These are phyloP conservation scores for Marasmius fiardii DNA, from an alignment of 1,284 basidiomycete genomes.

Conservation along the genomic window DNA sequence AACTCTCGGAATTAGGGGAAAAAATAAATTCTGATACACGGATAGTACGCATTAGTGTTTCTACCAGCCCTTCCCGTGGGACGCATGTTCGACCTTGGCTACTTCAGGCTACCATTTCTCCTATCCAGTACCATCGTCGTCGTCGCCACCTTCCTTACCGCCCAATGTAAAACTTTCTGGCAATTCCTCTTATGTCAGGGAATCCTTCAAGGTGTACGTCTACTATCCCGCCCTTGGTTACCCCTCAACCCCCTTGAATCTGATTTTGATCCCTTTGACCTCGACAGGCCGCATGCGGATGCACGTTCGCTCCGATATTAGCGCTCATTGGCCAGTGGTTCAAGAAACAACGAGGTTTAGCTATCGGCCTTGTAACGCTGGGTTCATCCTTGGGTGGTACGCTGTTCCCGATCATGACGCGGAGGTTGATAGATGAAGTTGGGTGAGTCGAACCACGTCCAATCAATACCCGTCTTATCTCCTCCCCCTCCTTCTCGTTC, in stretches of 20 bases:
- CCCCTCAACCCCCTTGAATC: neutral
- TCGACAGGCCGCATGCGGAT: neutral
- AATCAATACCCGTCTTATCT: no score
- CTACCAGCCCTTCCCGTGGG: slow-evolving; percentile 24
- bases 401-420: slow-evolving; percentile 35
- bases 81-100: slow-evolving; percentile 39
- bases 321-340: slow-evolving; percentile 40
- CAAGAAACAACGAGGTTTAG: slow-evolving; percentile 31
- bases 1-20: neutral
- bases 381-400: slow-evolving; percentile 40
- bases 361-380: slow-evolving; percentile 33
- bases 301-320: neutral
- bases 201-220: slow-evolving; percentile 34
- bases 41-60: slow-evolving; percentile 43
- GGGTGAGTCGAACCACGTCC: slow-evolving; percentile 28
- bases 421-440: slow-evolving; percentile 31
- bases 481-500: no score
- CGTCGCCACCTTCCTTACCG: slow-evolving; percentile 44
- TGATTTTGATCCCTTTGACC: neutral
- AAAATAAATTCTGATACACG: slow-evolving; percentile 8
- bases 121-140: slow-evolving; percentile 36
- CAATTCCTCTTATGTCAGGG: slow-evolving; percentile 50
- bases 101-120: slow-evolving; percentile 38
- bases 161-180: slow-evolving; percentile 47
- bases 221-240: neutral